phyloP scores from a whole-genome alignment of 805 yeast species.

The Torulaspora maleeae region DNA sequence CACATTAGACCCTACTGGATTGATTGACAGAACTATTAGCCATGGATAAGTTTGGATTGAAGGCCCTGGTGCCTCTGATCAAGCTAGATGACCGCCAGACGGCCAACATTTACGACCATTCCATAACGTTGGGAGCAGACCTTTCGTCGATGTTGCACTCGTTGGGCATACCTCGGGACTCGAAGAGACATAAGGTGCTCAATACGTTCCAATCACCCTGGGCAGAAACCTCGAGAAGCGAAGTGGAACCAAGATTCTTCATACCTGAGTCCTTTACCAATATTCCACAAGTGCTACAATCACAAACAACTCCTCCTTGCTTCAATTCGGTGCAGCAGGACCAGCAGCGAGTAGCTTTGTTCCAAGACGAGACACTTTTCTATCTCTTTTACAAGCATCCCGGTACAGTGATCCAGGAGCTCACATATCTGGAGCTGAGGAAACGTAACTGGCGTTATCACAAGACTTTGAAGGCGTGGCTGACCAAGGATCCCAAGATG shows the following conservation, averaged over 20 bases:
- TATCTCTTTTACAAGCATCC: conserved; percentile 93
- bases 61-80: conserved; percentile 32
- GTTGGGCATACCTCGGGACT: conserved; percentile 29
- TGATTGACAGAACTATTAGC: neutral
- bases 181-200: conserved; percentile 26
- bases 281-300: conserved; percentile 33
- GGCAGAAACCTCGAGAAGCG: conserved; percentile 86
- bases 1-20: neutral
- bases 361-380: conserved; percentile 88
- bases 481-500: conserved; percentile 84
- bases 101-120: conserved; percentile 27
- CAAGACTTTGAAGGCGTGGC: conserved; percentile 92
- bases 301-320: conserved; percentile 28
- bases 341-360: conserved; percentile 49
- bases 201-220: conserved; percentile 84
- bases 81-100: conserved; percentile 28
- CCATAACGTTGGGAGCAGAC: conserved; percentile 36
- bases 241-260: conserved; percentile 78
- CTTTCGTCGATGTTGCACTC: conserved; percentile 34
- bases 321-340: conserved; percentile 36
- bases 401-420: conserved; percentile 85
- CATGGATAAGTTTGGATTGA: conserved; percentile 34
- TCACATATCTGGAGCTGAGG: conserved; percentile 86
- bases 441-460: conserved; percentile 96
- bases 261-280: conserved; percentile 54